Percentiles rank a stretch among this genome's conserved stretches.
phyloP scores from a whole-genome alignment of 495 filamentous ascomycete species.

The Penicillium malachiteum region DNA sequence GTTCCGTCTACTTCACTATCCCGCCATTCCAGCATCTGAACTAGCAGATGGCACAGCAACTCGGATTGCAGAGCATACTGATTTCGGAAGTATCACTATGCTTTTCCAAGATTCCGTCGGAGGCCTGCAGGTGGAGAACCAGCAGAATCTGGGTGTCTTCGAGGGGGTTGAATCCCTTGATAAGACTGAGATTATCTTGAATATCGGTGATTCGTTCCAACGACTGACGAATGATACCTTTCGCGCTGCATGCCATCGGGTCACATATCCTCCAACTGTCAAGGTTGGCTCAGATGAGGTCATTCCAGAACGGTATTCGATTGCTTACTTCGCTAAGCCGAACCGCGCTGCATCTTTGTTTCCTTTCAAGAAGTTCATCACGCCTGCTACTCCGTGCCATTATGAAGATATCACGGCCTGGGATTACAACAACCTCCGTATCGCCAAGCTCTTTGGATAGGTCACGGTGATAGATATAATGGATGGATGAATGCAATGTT shows the following conservation, averaged over 20 bases:
- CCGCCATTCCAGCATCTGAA: conserved; percentile 17
- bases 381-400: conserved; percentile 15
- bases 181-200: conserved; percentile 58
- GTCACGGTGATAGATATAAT: neutral
- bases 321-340: conserved; percentile 36
- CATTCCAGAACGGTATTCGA: conserved; percentile 30
- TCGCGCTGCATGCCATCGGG: conserved; percentile 33
- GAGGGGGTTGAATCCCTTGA: conserved; percentile 42
- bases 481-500: neutral
- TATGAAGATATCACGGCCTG: conserved; percentile 34
- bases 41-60: conserved; percentile 23
- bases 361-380: conserved; percentile 19
- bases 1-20: conserved; percentile 45
- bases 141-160: conserved; percentile 35
- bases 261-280: conserved; percentile 25
- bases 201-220: conserved; percentile 65
- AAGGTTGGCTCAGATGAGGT: conserved; percentile 17
- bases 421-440: conserved; percentile 32
- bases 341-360: conserved; percentile 23
- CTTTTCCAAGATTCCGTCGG: conserved; percentile 49
- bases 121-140: conserved; percentile 46
- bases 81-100: conserved; percentile 49
- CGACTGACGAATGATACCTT: conserved; percentile 57
- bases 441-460: conserved; percentile 13
- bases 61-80: conserved; percentile 44